Evolutionary conservation across 768 basidiomycete genomes (phyloP).

Genomic region (Sporobolomyces roseus): DNA sequence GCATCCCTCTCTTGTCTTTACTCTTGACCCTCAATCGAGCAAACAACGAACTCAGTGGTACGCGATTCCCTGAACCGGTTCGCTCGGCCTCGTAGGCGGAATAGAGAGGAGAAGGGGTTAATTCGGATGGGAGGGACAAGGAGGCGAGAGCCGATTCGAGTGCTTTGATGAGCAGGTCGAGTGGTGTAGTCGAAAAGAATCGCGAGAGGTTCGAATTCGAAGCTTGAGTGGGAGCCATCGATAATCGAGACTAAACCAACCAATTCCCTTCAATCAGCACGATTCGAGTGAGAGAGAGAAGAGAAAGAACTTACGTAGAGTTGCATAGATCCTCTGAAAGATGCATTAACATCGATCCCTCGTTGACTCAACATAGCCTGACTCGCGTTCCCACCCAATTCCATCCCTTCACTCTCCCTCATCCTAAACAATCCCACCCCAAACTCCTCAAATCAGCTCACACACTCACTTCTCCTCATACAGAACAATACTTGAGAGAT

Average conservation of each 20-base stretch:
- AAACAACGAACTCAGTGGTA: slow-evolving; percentile 7
- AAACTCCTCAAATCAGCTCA: neutral
- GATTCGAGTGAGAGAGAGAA: neutral
- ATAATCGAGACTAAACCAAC: slow-evolving; percentile 55
- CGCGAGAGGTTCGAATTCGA: slow-evolving; percentile 72
- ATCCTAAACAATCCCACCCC: neutral
- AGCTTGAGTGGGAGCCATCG: slow-evolving; percentile 40
- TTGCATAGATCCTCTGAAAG: slow-evolving; percentile 75
- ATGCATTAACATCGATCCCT: slow-evolving; percentile 56
- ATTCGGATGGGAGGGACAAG: neutral
- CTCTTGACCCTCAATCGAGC: slow-evolving; percentile 23
- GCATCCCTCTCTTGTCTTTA: slow-evolving; percentile 9
- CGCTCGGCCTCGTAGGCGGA: too few relatives aligned
- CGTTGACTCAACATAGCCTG: slow-evolving; percentile 61
- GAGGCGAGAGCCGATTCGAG: slow-evolving; percentile 7
- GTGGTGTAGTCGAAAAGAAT: slow-evolving; percentile 54
- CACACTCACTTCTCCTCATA: too few relatives aligned
- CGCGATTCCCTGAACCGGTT: neutral
- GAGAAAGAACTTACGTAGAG: slow-evolving; percentile 63
- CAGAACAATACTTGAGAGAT: neutral
- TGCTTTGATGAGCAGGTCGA: slow-evolving; percentile 10
- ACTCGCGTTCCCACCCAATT: slow-evolving; percentile 38
- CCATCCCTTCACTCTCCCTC: neutral
- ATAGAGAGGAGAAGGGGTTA: neutral
- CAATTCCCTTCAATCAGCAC: too few relatives aligned